These are phyloP conservation scores for Davidsoniella eucalypti DNA, from an alignment of 2,329 filamentous ascomycete species.

Conservation along the genomic window DNA sequence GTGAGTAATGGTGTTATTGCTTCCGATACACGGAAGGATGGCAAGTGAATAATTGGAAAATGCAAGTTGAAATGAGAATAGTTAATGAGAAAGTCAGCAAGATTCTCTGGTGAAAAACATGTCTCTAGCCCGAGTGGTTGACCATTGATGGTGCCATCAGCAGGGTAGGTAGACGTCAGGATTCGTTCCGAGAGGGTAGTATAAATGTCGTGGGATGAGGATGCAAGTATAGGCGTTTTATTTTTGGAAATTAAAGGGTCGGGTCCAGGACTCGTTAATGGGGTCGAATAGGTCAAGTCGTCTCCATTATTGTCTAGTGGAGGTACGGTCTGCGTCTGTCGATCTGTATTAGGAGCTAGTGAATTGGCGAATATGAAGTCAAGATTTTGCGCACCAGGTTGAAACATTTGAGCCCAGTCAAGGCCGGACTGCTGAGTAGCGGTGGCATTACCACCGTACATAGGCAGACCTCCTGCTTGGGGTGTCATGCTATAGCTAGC, in stretches of 20 bases:
- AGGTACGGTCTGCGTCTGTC: constrained; percentile 49
- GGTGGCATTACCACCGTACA: constrained; percentile 43
- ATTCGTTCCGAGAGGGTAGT: constrained; percentile 35
- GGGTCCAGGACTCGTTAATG: background rate
- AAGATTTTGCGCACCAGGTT: constrained; percentile 48
- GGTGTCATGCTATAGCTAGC: constrained; percentile 48
- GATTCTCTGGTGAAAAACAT: constrained; percentile 50
- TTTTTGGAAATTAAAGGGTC: constrained; percentile 23
- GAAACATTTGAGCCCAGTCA: constrained; percentile 69
- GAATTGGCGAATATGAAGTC: constrained; percentile 36
- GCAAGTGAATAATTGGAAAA: constrained; percentile 55
- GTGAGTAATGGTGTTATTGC: constrained; percentile 51
- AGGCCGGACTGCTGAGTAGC: constrained; percentile 45
- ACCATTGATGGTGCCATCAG: constrained; percentile 38
- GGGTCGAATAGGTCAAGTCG: constrained; percentile 29
- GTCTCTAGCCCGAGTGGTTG: constrained; percentile 37
- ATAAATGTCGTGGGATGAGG: too few species aligned
- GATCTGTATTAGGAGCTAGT: constrained; percentile 47
- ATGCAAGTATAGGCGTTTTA: too few species aligned
- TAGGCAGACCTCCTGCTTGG: constrained; percentile 38
- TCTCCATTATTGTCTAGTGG: constrained; percentile 48
- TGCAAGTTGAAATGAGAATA: constrained; percentile 60
- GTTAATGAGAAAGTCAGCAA: constrained; percentile 53
- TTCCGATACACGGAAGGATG: constrained; percentile 51
- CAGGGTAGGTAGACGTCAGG: constrained; percentile 33